Evolutionary conservation across 495 filamentous ascomycete genomes (phyloP), one percentile per base, ranked within the genome.

Genomic region (Cairneyella variabilis): DNA sequence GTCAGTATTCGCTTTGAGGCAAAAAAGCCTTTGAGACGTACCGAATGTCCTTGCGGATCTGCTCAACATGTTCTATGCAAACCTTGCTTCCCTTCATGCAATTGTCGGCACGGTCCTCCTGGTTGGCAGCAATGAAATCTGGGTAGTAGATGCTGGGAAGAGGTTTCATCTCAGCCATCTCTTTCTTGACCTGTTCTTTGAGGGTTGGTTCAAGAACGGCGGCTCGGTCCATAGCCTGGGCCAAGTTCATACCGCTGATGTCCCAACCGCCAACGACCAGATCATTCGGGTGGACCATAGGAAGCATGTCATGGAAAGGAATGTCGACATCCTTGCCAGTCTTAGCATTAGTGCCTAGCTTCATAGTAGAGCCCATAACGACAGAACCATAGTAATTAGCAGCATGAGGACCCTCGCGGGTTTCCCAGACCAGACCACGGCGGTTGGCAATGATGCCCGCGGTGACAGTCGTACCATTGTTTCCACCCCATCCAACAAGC

Each of bases 371-470:
- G 58, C 84, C 77, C 95, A 97, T 97, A 69, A 97, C 80, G 56
- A 97, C 82, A 16, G 93, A 98, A 57, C 93, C 93, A 69, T 96
- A 98, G 79, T 98, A 98, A 73, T 98, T 97, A 72, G 93, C 86
- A 43, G 77, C 71, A 55, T 81, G 89, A 54, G 77, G 73, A 37
- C 91, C 93, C 71, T 96, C 88, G 65, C 90, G 90, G 58, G 93
- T 96, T 53, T 96, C 90, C 93, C 93, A 98, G 52, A 76, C 75
- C 48, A 97, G 80, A 36, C 80, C 77, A 61, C 86, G 86, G 68
- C 88, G 88, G 73, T 98, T 98, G 70, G 91, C 93, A 66, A 98
- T 80, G 70, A 98, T 96, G 70, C 93, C 95, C 57, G 93, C 93
- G 47, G 95, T 97, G 53, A 97, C 90, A 57, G 93, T 98, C 58